Percentiles rank a stretch among this genome's conserved stretches.
phyloP scores from a whole-genome alignment of 331 rosid genomes.

The Cydonia oblonga region DNA sequence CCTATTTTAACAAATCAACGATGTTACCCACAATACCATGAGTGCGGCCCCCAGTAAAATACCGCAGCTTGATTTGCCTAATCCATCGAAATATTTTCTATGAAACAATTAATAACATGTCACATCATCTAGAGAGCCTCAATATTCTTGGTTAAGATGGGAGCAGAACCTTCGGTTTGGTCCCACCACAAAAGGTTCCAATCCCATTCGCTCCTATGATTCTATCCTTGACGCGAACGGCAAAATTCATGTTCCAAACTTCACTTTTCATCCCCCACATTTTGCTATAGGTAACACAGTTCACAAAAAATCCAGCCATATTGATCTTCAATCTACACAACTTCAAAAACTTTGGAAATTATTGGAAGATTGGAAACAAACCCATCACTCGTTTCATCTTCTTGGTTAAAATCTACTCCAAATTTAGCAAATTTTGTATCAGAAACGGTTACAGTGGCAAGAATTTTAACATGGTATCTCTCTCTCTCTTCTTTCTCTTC shows the following conservation, averaged over 20 bases:
- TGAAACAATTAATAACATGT: too few species aligned
- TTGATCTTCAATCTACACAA: not conserved
- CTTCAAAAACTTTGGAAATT: not conserved
- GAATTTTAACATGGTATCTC: not conserved
- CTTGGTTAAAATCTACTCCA: not conserved
- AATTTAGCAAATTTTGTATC: not conserved
- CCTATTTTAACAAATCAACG: too few species aligned
- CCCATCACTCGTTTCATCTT: not conserved
- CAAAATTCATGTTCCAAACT: not conserved
- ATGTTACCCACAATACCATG: too few species aligned
- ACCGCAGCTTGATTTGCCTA: not conserved
- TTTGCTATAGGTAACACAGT: not conserved
- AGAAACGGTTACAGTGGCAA: not conserved
- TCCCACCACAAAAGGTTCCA: not conserved
- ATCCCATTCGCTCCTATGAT: not conserved
- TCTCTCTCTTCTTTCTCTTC: not conserved
- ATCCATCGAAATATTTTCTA: too few species aligned
- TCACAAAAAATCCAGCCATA: not conserved
- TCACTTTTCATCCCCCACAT: not conserved
- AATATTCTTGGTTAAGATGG: not conserved
- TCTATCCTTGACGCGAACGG: not conserved
- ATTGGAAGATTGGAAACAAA: not conserved
- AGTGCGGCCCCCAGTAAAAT: too few species aligned
- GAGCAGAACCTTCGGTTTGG: not conserved
- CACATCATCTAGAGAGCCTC: not conserved